Conservation (phyloP, 1,284 basidiomycete species). For the Puccinia coronata region DNA sequence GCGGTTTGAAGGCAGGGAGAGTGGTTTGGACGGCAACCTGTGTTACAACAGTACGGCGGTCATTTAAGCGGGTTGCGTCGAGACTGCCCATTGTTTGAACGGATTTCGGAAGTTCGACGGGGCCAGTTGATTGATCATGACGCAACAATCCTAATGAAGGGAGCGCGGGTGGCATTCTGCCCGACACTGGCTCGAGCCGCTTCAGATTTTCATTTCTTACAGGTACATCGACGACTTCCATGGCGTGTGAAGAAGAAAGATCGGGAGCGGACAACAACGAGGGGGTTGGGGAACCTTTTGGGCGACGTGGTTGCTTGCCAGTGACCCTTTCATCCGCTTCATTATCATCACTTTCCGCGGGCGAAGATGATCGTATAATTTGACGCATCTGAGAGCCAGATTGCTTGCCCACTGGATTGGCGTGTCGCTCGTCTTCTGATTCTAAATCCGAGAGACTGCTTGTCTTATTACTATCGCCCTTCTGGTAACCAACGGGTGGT, state of each 20-base stretch:
- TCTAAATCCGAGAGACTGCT: too few relatives aligned
- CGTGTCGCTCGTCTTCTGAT: too few relatives aligned
- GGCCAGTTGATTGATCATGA: too few relatives aligned
- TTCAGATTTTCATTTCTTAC: background rate
- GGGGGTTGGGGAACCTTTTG: background rate
- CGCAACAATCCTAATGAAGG: background rate
- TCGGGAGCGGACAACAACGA: background rate
- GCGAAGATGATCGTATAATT: slow-evolving; percentile 23
- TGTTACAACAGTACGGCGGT: too few relatives aligned
- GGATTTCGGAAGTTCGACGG: too few relatives aligned
- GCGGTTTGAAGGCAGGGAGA: background rate
- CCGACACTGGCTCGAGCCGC: background rate
- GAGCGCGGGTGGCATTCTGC: background rate
- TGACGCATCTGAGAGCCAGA: slow-evolving; percentile 9
- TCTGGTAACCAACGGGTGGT: too few relatives aligned
- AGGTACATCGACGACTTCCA: background rate
- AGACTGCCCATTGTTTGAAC: too few relatives aligned
- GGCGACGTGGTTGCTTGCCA: background rate
- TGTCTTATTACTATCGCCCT: too few relatives aligned
- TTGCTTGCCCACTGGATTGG: background rate
- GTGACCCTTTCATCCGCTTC: background rate
- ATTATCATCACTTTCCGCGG: background rate
- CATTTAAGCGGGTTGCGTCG: background rate
- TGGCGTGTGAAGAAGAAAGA: background rate
- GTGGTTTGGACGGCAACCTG: background rate